Evolutionary conservation across 106 monocot species (phyloP), one percentile per base, ranked within the genome.

Genomic region (Apostasia ramifera): DNA sequence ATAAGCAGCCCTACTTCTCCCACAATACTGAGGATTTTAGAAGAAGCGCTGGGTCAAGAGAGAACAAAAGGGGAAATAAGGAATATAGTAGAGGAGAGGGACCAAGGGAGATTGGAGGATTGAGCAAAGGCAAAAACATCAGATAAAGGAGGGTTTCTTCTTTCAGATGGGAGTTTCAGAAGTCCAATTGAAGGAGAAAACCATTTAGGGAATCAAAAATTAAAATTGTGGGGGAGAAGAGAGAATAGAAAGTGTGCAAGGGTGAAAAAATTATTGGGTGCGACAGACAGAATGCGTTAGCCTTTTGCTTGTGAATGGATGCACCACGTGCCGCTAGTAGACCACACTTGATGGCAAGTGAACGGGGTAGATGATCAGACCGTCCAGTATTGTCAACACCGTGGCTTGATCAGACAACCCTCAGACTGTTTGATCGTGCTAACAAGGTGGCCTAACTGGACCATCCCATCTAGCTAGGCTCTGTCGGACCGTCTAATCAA

Each of bases 111-210:
- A 26, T 26, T 26, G 66, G 8, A 66, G 49, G 15, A 66, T 48
- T 66, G 14, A 46, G 7, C 39, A n/a, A 60, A 60, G n/a, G 60
- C 39, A 8, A 42, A 11, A 60, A 62, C 42, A 44, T 44, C 62
- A 62, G 44, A 42, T 62, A 11, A 62, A 13, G 9, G 13, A 11
- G 49, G 13, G n/a, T 1, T 15, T 39, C n/a, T 66, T 66, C 42
- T 5, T 66, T 66, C 47, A 49, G 66, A 50, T 37, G 66, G 66
- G 49, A 15, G 49, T 66, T 10, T 50, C 48, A 48, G 6, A 14
- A 66, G 49, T 66, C 66, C 66, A 66, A 66, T 48, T n/a, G 50
- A 68, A 74, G 73, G 62, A 67, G 72, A 39, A 66, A 48, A 66
- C 49, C 66, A 66, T 8, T 66, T 11, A 26, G 13, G 66, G 49